Conservation (phyloP, 257 asterid genomes). For the Fraxinus cuspidata region DNA sequence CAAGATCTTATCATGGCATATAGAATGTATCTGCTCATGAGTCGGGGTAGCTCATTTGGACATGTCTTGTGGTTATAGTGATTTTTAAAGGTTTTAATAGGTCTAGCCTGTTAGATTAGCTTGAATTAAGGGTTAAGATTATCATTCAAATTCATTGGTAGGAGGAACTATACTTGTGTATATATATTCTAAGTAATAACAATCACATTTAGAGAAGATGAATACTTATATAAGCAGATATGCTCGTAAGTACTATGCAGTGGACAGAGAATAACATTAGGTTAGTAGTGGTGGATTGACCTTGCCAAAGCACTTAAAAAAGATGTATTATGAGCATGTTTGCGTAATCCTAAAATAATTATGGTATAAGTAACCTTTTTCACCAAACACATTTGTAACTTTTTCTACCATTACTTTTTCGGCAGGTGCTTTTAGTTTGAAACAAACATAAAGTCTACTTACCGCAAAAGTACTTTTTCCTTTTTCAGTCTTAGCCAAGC, state of each 20-base stretch:
- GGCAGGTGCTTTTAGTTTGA: not conserved
- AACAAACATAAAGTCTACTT: not conserved
- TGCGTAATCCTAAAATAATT: not conserved
- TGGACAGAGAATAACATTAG: not conserved
- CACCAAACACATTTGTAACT: not conserved
- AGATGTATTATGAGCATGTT: not conserved
- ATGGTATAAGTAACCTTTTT: not conserved
- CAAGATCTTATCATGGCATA: not conserved
- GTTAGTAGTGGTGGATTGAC: not conserved
- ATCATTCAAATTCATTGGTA: no score
- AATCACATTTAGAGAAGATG: not conserved
- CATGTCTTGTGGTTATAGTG: no score
- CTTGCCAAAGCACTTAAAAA: not conserved
- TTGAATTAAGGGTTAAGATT: no score
- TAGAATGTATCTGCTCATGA: not conserved
- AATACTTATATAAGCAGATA: no score
- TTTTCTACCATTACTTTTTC: not conserved
- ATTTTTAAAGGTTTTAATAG: no score
- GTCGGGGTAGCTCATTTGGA: not conserved
- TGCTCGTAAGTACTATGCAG: not conserved
- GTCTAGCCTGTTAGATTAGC: no score
- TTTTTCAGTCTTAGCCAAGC: not conserved
- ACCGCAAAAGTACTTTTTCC: not conserved
- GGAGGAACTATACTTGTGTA: no score
- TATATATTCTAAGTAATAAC: not conserved